Percentiles rank a stretch among this genome's conserved stretches.
These are phyloP conservation scores for Neoconidiobolus thromboides DNA, from an alignment of 371 early-diverging fungal genomes.

Conservation along the genomic window DNA sequence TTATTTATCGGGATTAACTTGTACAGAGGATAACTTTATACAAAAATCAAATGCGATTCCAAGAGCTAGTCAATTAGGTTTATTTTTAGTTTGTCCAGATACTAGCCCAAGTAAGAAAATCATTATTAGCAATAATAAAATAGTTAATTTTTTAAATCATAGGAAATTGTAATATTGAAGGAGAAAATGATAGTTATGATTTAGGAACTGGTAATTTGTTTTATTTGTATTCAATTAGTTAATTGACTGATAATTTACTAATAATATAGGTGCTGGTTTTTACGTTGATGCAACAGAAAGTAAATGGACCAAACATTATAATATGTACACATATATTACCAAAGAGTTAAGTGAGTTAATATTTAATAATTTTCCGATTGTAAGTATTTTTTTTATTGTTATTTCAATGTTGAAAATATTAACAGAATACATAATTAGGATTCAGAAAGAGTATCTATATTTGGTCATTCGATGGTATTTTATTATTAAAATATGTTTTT, in stretches of 20 bases:
- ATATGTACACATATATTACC: constrained; percentile 62
- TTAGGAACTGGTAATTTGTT: constrained; percentile 19
- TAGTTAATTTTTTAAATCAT: background rate
- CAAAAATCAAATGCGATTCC: constrained; percentile 53
- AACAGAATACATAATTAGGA: constrained; percentile 9
- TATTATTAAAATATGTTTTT: background rate
- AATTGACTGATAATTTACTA: background rate
- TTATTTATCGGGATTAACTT: constrained; percentile 43
- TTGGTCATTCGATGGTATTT: constrained; percentile 56
- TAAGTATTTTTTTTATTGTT: background rate
- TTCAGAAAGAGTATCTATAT: constrained; percentile 29
- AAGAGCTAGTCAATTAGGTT: constrained; percentile 33
- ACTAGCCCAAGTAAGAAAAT: constrained; percentile 44
- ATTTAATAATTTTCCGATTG: constrained; percentile 26
- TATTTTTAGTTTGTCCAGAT: constrained; percentile 58
- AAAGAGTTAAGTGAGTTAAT: constrained; percentile 39
- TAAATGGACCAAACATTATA: constrained; percentile 43
- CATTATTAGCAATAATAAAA: background rate
- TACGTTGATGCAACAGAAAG: constrained; percentile 51
- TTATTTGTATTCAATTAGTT: background rate
- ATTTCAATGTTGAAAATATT: background rate
- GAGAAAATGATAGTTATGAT: constrained; percentile 28
- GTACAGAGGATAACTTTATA: constrained; percentile 62
- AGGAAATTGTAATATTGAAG: constrained; percentile 24
- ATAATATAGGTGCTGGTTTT: constrained; percentile 41